phyloP scores from a whole-genome alignment of 2,329 filamentous ascomycete species.

The Xylaria sp. region DNA sequence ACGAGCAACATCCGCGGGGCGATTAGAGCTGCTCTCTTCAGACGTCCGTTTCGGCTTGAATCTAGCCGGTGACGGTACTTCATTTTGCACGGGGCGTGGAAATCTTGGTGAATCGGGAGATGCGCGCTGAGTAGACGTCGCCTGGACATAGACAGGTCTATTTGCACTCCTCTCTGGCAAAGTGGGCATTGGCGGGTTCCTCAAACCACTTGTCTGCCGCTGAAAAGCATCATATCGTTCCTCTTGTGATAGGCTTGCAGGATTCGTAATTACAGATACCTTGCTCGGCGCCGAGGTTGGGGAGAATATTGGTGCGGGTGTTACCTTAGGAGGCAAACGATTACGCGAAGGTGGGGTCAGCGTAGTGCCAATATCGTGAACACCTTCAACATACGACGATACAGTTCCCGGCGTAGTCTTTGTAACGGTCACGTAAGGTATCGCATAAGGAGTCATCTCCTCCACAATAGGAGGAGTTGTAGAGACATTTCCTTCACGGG shows the following conservation, averaged over 20 bases:
- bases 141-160: conserved; percentile 40
- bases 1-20: conserved; percentile 68
- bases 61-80: conserved; percentile 61
- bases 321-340: conserved; percentile 37
- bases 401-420: conserved; percentile 37
- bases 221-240: conserved; percentile 42
- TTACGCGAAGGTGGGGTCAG: conserved; percentile 38
- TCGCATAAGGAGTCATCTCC: conserved; percentile 44
- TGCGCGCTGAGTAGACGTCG: conserved; percentile 35
- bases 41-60: conserved; percentile 66
- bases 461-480: conserved; percentile 55
- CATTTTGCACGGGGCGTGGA: conserved; percentile 56
- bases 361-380: conserved; percentile 28
- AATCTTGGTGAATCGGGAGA: conserved; percentile 47
- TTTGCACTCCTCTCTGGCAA: conserved; percentile 47
- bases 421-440: conserved; percentile 22
- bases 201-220: conserved; percentile 38
- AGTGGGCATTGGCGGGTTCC: conserved; percentile 45
- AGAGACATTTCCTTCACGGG: conserved; percentile 54
- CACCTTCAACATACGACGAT: conserved; percentile 30
- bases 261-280: conserved; percentile 38
- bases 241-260: conserved; percentile 32
- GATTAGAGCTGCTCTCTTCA: conserved; percentile 63
- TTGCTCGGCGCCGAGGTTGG: conserved; percentile 39
- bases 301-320: conserved; percentile 21